A percentile compares a stretch with the other conserved stretches of the same genome.
phyloP scores from a whole-genome alignment of 192 early-diverging fungal genomes.

The Coemansia sp. region DNA sequence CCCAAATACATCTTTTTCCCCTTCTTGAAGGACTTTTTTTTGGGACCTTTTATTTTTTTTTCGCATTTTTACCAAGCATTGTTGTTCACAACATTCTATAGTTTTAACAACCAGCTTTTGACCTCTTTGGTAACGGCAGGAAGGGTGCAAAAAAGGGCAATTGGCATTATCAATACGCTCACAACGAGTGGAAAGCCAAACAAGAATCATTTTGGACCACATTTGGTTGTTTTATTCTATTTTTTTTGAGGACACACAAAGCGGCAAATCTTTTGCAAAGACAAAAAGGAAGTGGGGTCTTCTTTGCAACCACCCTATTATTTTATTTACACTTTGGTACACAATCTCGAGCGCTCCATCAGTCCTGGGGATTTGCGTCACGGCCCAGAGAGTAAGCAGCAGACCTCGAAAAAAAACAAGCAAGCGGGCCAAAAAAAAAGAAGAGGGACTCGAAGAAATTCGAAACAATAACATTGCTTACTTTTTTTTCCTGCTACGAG shows the following conservation, averaged over 20 bases:
- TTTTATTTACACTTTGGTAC: background rate
- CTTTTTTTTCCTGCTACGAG: background rate
- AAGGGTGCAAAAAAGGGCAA: background rate
- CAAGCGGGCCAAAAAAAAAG: background rate
- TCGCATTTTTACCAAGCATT: no score
- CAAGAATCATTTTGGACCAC: background rate
- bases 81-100: no score
- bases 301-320: background rate
- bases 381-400: background rate
- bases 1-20: no score
- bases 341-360: background rate
- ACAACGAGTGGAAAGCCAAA: no score
- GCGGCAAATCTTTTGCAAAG: background rate
- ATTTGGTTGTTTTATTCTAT: background rate
- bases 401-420: background rate
- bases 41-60: no score
- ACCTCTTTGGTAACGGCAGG: no score
- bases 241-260: constrained; percentile 2
- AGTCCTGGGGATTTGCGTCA: background rate
- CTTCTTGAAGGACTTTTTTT: background rate
- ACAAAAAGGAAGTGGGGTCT: constrained; percentile 1
- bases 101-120: no score
- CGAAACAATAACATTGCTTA: background rate
- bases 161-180: background rate
- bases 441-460: background rate